Evolutionary conservation across 169 alveolate species (phyloP), one percentile per base, ranked within the genome.

Genomic region (Sarcocystis neurona): DNA sequence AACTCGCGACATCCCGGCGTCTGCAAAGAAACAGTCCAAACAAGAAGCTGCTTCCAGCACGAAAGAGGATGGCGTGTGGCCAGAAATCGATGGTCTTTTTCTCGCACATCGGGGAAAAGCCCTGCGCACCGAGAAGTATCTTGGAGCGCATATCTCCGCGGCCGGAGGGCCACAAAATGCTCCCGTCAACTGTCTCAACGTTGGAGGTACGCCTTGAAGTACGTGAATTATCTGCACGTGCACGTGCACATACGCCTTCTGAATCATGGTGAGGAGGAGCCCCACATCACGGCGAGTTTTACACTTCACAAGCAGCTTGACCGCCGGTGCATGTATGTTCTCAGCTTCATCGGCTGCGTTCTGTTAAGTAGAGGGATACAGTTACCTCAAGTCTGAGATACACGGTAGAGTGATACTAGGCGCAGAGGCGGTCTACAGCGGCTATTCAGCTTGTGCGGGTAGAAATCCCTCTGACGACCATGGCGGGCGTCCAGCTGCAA

Each of bases 141-240:
- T 96, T 23, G 98, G 98, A 30, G 98, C 98, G 27, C 98, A 96
- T 79, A 94, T 96, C 43, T 95, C 97, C 8, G 97, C 98, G 1
- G 91, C 97, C 39, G 98, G 98, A 10, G 98, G 98, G 63, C 96
- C 94, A 32, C 97, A 96, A 60, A 90, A 93, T 79, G 93, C 97
- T 1, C 96, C 94, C 8, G 63, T 84, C 2, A 96, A 95, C 86
- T 94, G 97, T n/a, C 91, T 93, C 91, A 94, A 94, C 85, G 92
- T 95, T 12, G 93, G 94, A n/a, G 97, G 97, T 90, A 48, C 56
- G 87, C 8, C 4, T 8, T 6, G 80, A 4, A 3, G 46, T 12
- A 30, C 80, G 20, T 30, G 32, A 6, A 8, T 41, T 39, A 10
- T 39, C 44, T 27, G 8, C 46, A 41, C 27, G 8, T 6, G 12